These are phyloP conservation scores for Cylindrodendrum hubeiense DNA, from an alignment of 2,329 filamentous ascomycete genomes.

Conservation along the genomic window DNA sequence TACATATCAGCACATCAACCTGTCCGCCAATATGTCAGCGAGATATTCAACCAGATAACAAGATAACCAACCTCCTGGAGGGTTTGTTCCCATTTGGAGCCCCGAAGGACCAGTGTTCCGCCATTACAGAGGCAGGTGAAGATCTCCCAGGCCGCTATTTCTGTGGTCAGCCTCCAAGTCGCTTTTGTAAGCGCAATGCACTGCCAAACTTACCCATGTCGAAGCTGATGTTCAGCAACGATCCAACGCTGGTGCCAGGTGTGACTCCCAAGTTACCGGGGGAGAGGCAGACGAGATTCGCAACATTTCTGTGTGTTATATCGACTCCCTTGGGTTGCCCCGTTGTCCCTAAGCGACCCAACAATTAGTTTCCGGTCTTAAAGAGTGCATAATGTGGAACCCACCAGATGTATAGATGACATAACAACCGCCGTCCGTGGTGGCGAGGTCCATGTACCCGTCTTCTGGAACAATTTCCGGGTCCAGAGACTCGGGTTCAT, in stretches of 20 bases:
- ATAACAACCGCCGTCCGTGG: conserved; percentile 56
- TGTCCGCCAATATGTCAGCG: conserved; percentile 37
- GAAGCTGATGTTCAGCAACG: conserved; percentile 69
- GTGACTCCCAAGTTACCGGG: conserved; percentile 65
- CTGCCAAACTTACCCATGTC: conserved; percentile 66
- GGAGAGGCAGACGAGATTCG: conserved; percentile 63
- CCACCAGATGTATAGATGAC: conserved; percentile 68
- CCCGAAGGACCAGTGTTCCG: conserved; percentile 66
- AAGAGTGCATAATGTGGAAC: conserved; percentile 15
- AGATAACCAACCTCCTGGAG: conserved; percentile 56
- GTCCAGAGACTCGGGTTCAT: conserved; percentile 32
- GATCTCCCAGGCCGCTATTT: conserved; percentile 70
- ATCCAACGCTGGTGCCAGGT: conserved; percentile 64
- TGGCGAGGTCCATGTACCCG: conserved; percentile 48
- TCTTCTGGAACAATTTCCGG: conserved; percentile 11
- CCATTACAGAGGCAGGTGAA: conserved; percentile 68
- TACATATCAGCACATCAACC: conserved; percentile 67
- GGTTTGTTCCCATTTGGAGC: conserved; percentile 61
- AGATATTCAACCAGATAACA: not conserved
- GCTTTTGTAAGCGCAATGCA: not conserved
- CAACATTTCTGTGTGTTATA: conserved; percentile 66
- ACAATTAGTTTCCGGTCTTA: conserved; percentile 5
- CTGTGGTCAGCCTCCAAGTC: conserved; percentile 21
- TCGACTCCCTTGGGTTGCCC: conserved; percentile 71
- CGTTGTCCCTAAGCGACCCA: conserved; percentile 59